Evolutionary conservation across 179 eudicot species (phyloP), one percentile per base, ranked within the genome.

Genomic region (Beta macrorhiza): DNA sequence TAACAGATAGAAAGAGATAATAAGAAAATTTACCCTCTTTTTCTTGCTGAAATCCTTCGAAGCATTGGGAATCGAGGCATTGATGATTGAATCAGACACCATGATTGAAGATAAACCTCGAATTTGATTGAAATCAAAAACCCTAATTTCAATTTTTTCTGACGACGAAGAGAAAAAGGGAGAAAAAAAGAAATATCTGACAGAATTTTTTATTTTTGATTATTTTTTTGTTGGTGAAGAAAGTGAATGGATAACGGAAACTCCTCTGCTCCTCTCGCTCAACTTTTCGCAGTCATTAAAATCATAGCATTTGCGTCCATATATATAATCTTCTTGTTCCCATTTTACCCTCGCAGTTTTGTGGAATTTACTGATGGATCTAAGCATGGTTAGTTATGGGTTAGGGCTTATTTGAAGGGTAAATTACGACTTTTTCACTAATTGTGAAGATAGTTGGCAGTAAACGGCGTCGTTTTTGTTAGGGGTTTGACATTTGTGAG

Each of bases 41-140:
- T 94, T 94, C 88, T 94, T 94, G 82, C 86, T 87, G 83, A 87
- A 91, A 85, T 94, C 92, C 87, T 90, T 92, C 25, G 95, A 88
- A 59, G 88, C 90, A 84, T 87, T 95, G 55, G 93, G 88, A 82
- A 82, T 88, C 53, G 95, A 89, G 55, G 93, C 91, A 82, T 87
- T 92, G 83, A 90, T 75, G 78, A 88, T 88, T 78, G 97, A 91
- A 90, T 95, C 93, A 73, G 92, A 88, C 65, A 84, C 86, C 98
- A 92, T 92, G 83, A 76, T 87, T 79, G 82, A 51, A 74, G 76
- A 72, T 47, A 68, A 83, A 80, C 75, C 86, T 72, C 53, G 78
- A 77, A 44, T 78, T 63, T 13, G 74, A 57, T 75, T 73, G 57
- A 29, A 78, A 68, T 82, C 67, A 84, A 84, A 87, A 87, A 87